Conservation (phyloP, 805 yeast genomes). For the Schizosaccharomyces octosporus region DNA sequence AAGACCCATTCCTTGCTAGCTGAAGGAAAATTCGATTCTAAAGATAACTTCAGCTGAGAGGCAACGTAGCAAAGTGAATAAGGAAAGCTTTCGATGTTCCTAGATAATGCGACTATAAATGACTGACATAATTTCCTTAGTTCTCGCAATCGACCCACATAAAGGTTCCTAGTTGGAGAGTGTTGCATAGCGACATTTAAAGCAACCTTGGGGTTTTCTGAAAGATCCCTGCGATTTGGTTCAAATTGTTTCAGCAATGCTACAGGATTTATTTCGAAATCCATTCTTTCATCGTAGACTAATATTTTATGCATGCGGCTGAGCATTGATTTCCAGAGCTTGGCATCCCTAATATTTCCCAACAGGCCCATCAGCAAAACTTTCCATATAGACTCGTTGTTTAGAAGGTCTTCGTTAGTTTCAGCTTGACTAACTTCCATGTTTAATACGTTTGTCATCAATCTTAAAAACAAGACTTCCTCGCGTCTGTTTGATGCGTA, state of each 20-base stretch:
- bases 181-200: constrained; percentile 55
- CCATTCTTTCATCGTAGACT: constrained; percentile 18
- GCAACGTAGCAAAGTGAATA: constrained; percentile 32
- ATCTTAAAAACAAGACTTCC: constrained; percentile 37
- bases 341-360: constrained; percentile 15
- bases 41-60: constrained; percentile 18
- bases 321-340: constrained; percentile 15
- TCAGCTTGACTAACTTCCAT: constrained; percentile 9
- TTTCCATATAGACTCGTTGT: constrained; percentile 19
- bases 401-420: constrained; percentile 9
- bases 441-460: constrained; percentile 20
- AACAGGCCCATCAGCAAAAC: constrained; percentile 19
- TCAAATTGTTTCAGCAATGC: constrained; percentile 11
- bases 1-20: constrained; percentile 34
- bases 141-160: constrained; percentile 47
- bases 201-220: not conserved
- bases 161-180: constrained; percentile 40
- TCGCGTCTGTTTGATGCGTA: constrained; percentile 31
- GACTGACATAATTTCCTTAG: constrained; percentile 49
- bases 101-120: constrained; percentile 28
- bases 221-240: constrained; percentile 10
- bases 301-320: constrained; percentile 18
- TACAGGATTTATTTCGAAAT: constrained; percentile 63
- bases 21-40: constrained; percentile 22
- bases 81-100: constrained; percentile 22